A percentile compares a stretch with the other conserved stretches of the same genome.
Evolutionary conservation across 2,329 filamentous ascomycete species (phyloP).

Genomic region (Pseudogymnoascus sp.): DNA sequence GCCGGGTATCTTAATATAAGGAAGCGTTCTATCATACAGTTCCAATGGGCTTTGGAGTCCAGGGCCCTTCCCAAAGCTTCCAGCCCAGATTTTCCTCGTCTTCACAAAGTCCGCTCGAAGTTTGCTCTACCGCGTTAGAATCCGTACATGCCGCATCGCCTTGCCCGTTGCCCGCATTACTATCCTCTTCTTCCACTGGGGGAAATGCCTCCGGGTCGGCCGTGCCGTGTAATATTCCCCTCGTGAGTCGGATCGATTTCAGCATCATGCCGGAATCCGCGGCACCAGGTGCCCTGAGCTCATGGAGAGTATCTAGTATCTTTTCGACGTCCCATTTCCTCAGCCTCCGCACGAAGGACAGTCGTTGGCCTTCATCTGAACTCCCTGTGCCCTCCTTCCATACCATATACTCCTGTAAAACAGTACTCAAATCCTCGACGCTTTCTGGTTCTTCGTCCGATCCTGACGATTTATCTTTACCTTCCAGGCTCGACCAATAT

Average conservation of each 20-base stretch:
- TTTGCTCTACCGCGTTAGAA: not conserved
- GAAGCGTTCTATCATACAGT: constrained; percentile 34
- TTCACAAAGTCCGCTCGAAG: not conserved
- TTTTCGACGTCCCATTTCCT: constrained; percentile 7
- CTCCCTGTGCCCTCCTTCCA: not conserved
- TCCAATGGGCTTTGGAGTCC: constrained; percentile 54
- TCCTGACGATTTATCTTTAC: constrained; percentile 22
- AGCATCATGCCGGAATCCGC: constrained; percentile 19
- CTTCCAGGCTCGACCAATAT: constrained; percentile 63
- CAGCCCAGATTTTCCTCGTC: constrained; percentile 34
- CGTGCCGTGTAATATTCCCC: constrained; percentile 17
- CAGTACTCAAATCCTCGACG: constrained; percentile 14
- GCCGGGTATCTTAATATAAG: constrained; percentile 16
- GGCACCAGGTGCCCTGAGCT: constrained; percentile 16
- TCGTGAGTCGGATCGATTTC: constrained; percentile 23
- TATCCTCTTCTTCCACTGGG: not conserved
- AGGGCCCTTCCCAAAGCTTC: constrained; percentile 44
- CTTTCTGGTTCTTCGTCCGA: constrained; percentile 1
- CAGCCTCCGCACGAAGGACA: not conserved
- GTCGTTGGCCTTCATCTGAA: not conserved
- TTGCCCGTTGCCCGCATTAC: not conserved
- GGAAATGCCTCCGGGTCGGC: not conserved
- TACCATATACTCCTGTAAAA: constrained; percentile 17
- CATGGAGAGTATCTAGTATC: constrained; percentile 20
- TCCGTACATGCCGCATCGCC: not conserved